These are phyloP conservation scores for Cladorrhinum sp. DNA, from an alignment of 2,329 filamentous ascomycete genomes.

Conservation along the genomic window DNA sequence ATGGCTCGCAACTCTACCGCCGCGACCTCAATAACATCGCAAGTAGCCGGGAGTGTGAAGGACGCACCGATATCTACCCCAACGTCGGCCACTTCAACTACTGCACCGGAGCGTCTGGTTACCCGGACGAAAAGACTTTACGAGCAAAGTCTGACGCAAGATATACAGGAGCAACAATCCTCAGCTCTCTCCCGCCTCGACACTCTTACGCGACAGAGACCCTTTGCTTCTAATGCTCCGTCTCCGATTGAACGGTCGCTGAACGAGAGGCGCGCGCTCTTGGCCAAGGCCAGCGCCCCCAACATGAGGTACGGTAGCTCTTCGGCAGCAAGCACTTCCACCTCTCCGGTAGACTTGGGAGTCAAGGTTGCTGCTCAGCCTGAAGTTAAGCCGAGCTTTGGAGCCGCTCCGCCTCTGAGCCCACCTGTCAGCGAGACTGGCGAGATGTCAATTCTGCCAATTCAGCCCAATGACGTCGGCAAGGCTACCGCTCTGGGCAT, in stretches of 20 bases:
- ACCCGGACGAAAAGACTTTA: constrained; percentile 75
- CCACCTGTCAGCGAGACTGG: constrained; percentile 70
- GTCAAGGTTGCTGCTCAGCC: constrained; percentile 33
- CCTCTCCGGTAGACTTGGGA: constrained; percentile 36
- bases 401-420: constrained; percentile 55
- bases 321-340: constrained; percentile 38
- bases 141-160: constrained; percentile 75
- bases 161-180: constrained; percentile 75
- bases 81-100: constrained; percentile 37
- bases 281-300: constrained; percentile 62
- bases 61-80: constrained; percentile 46
- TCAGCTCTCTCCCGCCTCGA: constrained; percentile 78
- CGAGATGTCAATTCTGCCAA: constrained; percentile 61
- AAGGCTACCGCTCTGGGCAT: constrained; percentile 71
- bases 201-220: constrained; percentile 65
- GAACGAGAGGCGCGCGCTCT: constrained; percentile 43
- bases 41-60: constrained; percentile 52
- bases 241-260: constrained; percentile 46
- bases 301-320: constrained; percentile 62
- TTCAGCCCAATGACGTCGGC: constrained; percentile 73
- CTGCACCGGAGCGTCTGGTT: constrained; percentile 58
- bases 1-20: constrained; percentile 77
- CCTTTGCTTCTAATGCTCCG: constrained; percentile 51
- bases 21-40: constrained; percentile 83
- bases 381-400: constrained; percentile 39